Evolutionary conservation across 345 rosid genomes (phyloP).

Genomic region (Noccaea bulbosa): DNA sequence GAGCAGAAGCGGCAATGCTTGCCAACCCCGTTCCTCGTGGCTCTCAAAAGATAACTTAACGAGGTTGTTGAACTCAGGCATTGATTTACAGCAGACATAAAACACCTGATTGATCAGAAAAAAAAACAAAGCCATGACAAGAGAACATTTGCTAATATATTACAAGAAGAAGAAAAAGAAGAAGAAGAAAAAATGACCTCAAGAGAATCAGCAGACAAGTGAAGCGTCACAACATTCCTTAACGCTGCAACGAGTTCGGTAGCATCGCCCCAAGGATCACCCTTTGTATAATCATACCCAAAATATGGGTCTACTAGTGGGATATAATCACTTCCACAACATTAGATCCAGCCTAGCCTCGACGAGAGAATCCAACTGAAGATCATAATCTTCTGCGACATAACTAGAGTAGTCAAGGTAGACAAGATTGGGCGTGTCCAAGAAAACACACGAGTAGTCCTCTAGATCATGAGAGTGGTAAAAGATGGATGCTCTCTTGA

Average conservation of each 20-base stretch:
- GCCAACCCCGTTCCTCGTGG: constrained; percentile 9
- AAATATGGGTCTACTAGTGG: background rate
- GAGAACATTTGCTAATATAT: too few species aligned
- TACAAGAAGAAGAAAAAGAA: too few species aligned
- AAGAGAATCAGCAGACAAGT: background rate
- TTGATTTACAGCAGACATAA: background rate
- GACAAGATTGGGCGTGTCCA: background rate
- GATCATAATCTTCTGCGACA: background rate
- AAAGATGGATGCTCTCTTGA: background rate
- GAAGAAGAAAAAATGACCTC: background rate
- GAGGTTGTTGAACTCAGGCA: constrained; percentile 12
- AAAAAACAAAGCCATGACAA: background rate
- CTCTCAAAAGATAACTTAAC: constrained; percentile 18
- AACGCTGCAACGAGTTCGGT: constrained; percentile 11
- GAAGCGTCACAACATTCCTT: constrained; percentile 15
- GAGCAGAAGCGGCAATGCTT: constrained; percentile 19
- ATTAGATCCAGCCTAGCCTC: constrained; percentile 10
- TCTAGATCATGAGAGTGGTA: background rate
- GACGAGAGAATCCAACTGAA: background rate
- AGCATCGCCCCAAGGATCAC: constrained; percentile 3
- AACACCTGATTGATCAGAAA: background rate
- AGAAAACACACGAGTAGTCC: background rate
- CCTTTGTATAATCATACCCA: background rate
- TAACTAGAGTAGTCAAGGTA: constrained; percentile 17
- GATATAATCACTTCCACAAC: background rate